A percentile compares a stretch with the other conserved stretches of the same genome.
These are phyloP conservation scores for Umbelopsis sp. DNA, from an alignment of 192 early-diverging fungal species.

Conservation along the genomic window DNA sequence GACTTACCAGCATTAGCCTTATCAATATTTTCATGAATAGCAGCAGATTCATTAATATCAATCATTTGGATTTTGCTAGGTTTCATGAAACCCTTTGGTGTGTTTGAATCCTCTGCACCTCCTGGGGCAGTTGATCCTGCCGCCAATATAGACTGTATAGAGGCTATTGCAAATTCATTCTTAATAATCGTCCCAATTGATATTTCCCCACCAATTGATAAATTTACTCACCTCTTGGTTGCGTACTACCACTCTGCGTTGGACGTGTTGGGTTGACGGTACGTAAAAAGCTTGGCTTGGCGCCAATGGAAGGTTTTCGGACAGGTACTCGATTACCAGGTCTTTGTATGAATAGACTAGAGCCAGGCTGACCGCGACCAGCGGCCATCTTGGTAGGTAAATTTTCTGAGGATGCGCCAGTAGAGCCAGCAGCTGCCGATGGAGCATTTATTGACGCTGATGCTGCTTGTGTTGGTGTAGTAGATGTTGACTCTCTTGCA, in stretches of 20 bases:
- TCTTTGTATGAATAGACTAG: conserved; percentile 12
- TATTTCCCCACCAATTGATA: neutral
- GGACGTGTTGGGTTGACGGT: neutral
- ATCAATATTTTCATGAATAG: conserved; percentile 19
- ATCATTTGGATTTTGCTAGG: conserved; percentile 27
- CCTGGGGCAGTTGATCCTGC: neutral
- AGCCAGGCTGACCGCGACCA: conserved; percentile 1
- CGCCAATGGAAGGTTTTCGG: neutral
- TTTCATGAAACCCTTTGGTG: conserved; percentile 27
- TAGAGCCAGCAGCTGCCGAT: conserved; percentile 3
- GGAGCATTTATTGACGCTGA: neutral
- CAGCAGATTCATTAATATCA: conserved; percentile 25
- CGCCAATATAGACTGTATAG: conserved; percentile 14
- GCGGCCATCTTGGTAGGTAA: neutral
- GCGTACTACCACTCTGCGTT: neutral
- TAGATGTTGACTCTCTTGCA: neutral
- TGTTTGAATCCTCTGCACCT: neutral
- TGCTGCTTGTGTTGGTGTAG: neutral
- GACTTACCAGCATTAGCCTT: conserved; percentile 1
- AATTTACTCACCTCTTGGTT: neutral
- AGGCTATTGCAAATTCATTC: neutral
- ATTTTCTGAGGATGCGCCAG: neutral
- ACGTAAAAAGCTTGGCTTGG: conserved; percentile 11
- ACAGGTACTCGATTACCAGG: conserved; percentile 5
- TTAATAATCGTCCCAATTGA: neutral